Conservation (phyloP, 495 filamentous ascomycete genomes). For the Neurospora tetrasperma region DNA sequence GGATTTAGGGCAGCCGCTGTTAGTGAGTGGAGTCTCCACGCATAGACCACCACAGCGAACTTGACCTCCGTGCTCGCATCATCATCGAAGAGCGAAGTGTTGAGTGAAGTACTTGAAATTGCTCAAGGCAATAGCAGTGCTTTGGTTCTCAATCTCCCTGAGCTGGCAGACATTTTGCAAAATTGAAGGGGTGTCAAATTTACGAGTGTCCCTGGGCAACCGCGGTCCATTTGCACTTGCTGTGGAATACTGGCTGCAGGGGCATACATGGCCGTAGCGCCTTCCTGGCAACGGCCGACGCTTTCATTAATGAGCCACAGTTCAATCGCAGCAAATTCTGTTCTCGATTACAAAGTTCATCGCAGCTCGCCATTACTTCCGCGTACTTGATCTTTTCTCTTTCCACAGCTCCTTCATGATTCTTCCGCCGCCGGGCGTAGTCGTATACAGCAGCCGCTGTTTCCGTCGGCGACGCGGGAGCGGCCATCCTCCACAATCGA, state of each 20-base stretch:
- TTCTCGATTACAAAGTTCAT: not conserved
- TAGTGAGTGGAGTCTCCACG: not conserved
- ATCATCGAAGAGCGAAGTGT: accelerated
- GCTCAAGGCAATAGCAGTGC: accelerated
- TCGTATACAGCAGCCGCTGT: not conserved
- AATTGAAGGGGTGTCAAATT: not conserved
- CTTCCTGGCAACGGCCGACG: not conserved
- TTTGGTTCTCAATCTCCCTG: accelerated
- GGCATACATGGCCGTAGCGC: not conserved
- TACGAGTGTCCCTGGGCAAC: not conserved
- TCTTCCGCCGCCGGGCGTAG: no score
- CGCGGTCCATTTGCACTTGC: not conserved
- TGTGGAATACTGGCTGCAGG: not conserved
- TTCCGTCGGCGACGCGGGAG: not conserved
- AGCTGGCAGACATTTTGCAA: not conserved
- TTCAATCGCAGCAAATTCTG: not conserved
- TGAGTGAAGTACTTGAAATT: not conserved
- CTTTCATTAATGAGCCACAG: not conserved
- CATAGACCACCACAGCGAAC: not conserved
- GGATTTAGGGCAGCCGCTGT: not conserved
- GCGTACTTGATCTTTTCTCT: not conserved
- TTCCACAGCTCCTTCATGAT: not conserved
- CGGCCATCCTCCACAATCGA: not conserved
- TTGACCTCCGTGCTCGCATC: not conserved
- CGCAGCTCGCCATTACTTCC: not conserved